Conservation (phyloP, 257 asterid species). For the Solanum ahanhuiri region DNA sequence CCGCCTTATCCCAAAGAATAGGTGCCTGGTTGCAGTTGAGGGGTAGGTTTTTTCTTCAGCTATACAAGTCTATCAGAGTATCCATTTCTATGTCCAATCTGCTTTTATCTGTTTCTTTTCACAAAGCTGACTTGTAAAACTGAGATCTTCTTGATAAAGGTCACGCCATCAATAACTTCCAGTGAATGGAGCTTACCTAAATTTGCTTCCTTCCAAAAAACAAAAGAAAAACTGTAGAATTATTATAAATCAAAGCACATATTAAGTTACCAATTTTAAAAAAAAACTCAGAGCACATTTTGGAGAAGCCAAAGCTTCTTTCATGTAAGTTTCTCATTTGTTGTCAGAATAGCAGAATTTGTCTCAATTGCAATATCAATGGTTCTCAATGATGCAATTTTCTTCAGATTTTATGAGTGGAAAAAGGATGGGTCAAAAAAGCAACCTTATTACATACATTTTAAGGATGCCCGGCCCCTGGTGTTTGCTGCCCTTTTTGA, state of each 20-base stretch:
- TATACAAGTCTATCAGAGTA: background rate
- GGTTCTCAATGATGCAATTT: background rate
- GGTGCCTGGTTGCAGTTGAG: conserved; percentile 82
- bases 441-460: conserved; percentile 82
- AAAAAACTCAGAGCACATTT: background rate
- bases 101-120: background rate
- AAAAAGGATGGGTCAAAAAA: conserved; percentile 78
- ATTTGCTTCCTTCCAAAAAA: background rate
- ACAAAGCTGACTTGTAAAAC: background rate
- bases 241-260: background rate
- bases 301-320: background rate
- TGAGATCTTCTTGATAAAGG: background rate
- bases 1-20: conserved; percentile 63
- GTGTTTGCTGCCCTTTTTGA: conserved; percentile 87
- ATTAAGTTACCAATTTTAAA: background rate
- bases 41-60: conserved; percentile 39
- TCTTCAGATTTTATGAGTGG: conserved; percentile 90
- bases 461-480: conserved; percentile 76
- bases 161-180: background rate
- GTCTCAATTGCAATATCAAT: background rate
- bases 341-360: background rate
- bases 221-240: background rate
- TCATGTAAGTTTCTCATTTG: background rate
- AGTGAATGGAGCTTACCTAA: background rate
- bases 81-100: background rate